A percentile compares a stretch with the other conserved stretches of the same genome.
phyloP scores from a whole-genome alignment of 1,139 yeast species.

The Taphrina populina region DNA sequence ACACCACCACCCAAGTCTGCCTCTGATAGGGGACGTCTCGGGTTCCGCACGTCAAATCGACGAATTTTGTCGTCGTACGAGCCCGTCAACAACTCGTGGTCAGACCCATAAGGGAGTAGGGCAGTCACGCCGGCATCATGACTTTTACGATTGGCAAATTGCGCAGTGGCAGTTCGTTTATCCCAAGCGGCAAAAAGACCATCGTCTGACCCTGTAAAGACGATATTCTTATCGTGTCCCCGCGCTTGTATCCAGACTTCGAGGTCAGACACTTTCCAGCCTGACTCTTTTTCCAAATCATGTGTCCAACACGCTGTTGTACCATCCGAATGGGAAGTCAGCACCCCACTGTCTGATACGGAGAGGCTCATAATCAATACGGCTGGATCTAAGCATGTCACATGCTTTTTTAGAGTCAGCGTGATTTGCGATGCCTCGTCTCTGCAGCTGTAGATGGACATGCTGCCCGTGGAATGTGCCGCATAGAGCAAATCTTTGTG shows the following conservation, averaged over 20 bases:
- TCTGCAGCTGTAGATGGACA: constrained; percentile 16
- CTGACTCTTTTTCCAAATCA: background rate
- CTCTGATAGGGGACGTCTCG: constrained; percentile 12
- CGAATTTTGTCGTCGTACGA: constrained; percentile 33
- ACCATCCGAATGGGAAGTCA: constrained; percentile 26
- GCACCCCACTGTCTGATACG: constrained; percentile 6
- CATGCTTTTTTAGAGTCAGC: background rate
- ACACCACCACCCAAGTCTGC: constrained; percentile 33
- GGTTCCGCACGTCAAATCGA: constrained; percentile 26
- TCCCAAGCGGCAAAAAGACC: constrained; percentile 24
- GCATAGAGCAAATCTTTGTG: background rate
- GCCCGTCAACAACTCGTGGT: constrained; percentile 25
- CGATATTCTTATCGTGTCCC: constrained; percentile 8
- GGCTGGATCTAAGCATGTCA: background rate
- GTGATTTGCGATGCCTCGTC: background rate
- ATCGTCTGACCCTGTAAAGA: constrained; percentile 34
- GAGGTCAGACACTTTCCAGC: constrained; percentile 12
- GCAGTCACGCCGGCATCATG: constrained; percentile 35
- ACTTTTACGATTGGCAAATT: constrained; percentile 18
- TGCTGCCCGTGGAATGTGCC: constrained; percentile 29
- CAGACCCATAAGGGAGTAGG: constrained; percentile 18
- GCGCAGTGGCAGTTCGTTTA: background rate
- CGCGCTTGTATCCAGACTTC: constrained; percentile 32
- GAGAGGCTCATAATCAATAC: constrained; percentile 29
- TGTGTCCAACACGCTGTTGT: constrained; percentile 13